Percentiles rank a stretch among this genome's conserved stretches.
Conservation (phyloP, 2,329 filamentous ascomycete species). For the Ophidiomyces ophidiicola region DNA sequence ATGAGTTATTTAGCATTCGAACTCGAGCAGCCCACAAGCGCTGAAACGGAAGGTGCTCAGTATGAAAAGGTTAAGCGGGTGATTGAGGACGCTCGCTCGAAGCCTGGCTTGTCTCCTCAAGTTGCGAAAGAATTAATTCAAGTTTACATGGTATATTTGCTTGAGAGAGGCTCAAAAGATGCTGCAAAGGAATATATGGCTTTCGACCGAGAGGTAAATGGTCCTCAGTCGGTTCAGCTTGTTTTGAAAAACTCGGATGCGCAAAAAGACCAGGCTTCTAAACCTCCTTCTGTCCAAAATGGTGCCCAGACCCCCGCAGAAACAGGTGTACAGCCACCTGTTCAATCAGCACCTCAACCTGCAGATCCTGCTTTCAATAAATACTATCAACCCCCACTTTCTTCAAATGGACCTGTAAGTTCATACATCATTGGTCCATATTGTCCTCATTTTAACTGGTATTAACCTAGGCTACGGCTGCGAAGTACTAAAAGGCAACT, state of each 20-base stretch:
- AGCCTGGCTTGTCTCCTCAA: slow-evolving; percentile 55
- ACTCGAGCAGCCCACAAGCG: slow-evolving; percentile 62
- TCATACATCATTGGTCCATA: background rate
- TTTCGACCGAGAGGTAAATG: slow-evolving; percentile 77
- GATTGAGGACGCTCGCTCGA: slow-evolving; percentile 59
- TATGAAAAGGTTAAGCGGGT: slow-evolving; percentile 68
- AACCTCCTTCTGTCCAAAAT: slow-evolving; percentile 10
- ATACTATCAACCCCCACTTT: slow-evolving; percentile 5
- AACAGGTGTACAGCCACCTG: slow-evolving; percentile 12
- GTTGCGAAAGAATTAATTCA: slow-evolving; percentile 64
- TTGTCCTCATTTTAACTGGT: background rate
- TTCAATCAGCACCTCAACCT: slow-evolving; percentile 8
- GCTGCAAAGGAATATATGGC: slow-evolving; percentile 75
- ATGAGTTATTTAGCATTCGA: slow-evolving; percentile 80
- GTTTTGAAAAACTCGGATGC: slow-evolving; percentile 22
- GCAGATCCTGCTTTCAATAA: slow-evolving; percentile 4
- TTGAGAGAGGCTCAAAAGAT: slow-evolving; percentile 69
- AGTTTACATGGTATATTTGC: slow-evolving; percentile 69
- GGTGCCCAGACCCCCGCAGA: slow-evolving; percentile 13
- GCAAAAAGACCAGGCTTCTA: slow-evolving; percentile 16
- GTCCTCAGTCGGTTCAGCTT: slow-evolving; percentile 37
- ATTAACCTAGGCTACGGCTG: background rate
- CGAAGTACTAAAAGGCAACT: background rate
- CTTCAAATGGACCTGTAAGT: slow-evolving; percentile 10
- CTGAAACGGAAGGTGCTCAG: slow-evolving; percentile 51